Conservation (phyloP, 2,329 filamentous ascomycete genomes). For the Colletotrichum sp. region DNA sequence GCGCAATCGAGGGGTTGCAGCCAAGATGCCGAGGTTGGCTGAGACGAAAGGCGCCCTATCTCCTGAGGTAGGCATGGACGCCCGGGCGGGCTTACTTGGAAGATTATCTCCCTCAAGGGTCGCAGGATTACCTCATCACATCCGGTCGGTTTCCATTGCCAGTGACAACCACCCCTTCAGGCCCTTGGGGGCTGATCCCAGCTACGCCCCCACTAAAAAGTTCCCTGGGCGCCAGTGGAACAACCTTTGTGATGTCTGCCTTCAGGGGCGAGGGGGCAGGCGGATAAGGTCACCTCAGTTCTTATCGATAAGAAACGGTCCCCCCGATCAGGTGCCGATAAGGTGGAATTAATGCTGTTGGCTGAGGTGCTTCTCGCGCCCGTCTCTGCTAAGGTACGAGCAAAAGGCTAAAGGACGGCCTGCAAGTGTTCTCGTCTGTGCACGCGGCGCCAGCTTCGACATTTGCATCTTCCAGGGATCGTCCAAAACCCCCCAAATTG, state of each 20-base stretch:
- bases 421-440: neutral
- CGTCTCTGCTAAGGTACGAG: neutral
- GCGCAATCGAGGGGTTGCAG: constrained; percentile 5
- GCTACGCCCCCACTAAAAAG: neutral
- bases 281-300: neutral
- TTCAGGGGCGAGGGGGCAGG: neutral
- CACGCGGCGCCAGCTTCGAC: constrained; percentile 11
- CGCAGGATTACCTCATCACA: neutral
- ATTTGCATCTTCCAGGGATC: constrained; percentile 15
- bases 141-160: neutral
- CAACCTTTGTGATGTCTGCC: neutral
- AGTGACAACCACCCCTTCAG: neutral
- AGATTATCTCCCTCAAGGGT: neutral
- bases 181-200: neutral
- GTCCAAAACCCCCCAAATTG: neutral
- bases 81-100: neutral
- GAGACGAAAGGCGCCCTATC: neutral
- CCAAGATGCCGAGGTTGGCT: constrained; percentile 9
- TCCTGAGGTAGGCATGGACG: neutral
- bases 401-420: neutral
- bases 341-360: constrained; percentile 1
- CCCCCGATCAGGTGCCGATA: constrained; percentile 23
- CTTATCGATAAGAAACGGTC: constrained; percentile 12
- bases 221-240: neutral
- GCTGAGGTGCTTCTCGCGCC: neutral